Evolutionary conservation across 495 filamentous ascomycete species (phyloP), one percentile per base, ranked within the genome.

Genomic region (Daldinia decipiens): DNA sequence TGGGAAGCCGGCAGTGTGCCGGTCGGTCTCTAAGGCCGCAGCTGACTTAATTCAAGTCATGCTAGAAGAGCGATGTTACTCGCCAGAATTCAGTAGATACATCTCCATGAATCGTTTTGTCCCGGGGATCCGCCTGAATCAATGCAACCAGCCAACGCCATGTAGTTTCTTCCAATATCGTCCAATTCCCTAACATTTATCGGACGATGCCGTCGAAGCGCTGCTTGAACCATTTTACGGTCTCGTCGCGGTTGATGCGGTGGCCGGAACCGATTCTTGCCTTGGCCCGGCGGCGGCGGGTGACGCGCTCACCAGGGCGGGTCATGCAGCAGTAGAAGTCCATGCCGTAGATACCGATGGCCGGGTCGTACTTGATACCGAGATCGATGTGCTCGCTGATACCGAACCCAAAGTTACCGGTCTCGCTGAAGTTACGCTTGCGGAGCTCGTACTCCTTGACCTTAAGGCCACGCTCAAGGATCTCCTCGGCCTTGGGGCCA

Each of bases 281-380:
- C 88, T 96, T 92, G 87, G 85, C 88, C 77, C 95, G 93, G 79
- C 95, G 90, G 77, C 96, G 93, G 87, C 92, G 94, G 81, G 94
- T 90, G 80, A 99, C 93, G 81, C 95, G 94, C 88, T 96, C 93
- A 86, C 96, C 96, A 68, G 95, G 96, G 76, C 96, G 93, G 87
- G 93, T 85, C 96, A 99, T 99, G 93, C 95, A 98, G 92, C 90
- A 93, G 91, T 97, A 99, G 89, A 99, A 99, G 88, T 99, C 96
- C 96, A 99, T 99, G 84, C 96, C 96, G 88, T 99, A 99, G 85
- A 99, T 98, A 88, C 95, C 95, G 76, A 98, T 98, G 63, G 88
- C 92, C 67, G 95, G 95, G 89, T 99, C 95, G 87, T 99, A 99
- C 90, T 99, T 99, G 91, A 99, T 98, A 78, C 96, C 96, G 79